These are phyloP conservation scores for Colletotrichum phormii DNA, from an alignment of 2,329 filamentous ascomycete species.

Conservation along the genomic window DNA sequence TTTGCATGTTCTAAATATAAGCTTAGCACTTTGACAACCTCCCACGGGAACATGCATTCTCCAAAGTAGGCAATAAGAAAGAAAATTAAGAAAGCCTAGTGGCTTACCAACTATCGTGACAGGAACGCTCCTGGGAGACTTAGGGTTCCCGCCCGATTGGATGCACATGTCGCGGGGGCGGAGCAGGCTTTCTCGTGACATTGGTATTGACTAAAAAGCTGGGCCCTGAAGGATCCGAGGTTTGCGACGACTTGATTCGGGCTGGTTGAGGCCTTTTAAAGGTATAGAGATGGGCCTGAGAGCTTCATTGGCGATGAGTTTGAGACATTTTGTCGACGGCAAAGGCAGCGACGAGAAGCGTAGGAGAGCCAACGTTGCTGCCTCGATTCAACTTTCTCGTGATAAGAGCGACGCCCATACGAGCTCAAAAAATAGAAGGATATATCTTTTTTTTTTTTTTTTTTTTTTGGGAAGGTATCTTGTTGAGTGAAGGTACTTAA, in stretches of 20 bases:
- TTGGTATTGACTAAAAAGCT: neutral
- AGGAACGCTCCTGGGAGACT: neutral
- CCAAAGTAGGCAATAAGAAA: neutral
- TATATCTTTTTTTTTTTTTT: neutral
- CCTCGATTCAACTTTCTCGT: too few species aligned
- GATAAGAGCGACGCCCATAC: neutral
- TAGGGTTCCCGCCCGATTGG: neutral
- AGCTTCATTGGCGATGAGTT: neutral
- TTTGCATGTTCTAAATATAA: slow-evolving; percentile 18
- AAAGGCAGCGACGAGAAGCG: neutral
- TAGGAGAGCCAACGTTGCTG: neutral
- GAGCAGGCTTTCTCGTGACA: neutral
- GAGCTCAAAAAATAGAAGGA: neutral
- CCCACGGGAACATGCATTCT: neutral
- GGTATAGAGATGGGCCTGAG: neutral
- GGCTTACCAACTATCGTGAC: neutral
- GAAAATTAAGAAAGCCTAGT: neutral
- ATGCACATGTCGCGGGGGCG: neutral
- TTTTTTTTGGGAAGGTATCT: neutral
- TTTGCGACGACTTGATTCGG: neutral
- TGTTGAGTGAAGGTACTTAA: neutral
- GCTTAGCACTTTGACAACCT: neutral
- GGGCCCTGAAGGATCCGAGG: neutral
- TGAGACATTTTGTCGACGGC: neutral
- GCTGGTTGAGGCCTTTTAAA: neutral